Base-by-base conservation (phyloP, 371 early-diverging fungal genomes). In the Apophysomyces ossiformis region DNA sequence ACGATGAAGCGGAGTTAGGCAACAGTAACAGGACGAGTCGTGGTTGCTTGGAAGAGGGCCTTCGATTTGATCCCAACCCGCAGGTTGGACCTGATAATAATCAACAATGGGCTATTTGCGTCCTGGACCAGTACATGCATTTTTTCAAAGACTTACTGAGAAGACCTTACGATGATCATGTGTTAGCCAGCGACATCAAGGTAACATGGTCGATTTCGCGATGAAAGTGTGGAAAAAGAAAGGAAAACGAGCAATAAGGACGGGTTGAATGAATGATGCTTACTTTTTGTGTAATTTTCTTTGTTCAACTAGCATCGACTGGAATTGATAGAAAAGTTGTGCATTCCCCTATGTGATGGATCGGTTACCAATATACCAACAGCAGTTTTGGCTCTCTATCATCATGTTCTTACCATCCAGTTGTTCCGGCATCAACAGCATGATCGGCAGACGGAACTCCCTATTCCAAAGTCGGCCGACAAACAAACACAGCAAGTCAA, bases 31-130 rank as follows among this genome's bases (percentile, higher is more conserved):
- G 37, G 61, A 62, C 46, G 65, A 61, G 32, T 60, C 46, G 61
- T 32, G 50, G 61, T 50, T 32, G 38, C 32, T 12, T 16, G 18
- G 26, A 61, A 18, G 16, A 45, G 18, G 35, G 21, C 6, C 32
- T 38, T 32, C 7, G 13, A 11, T 47, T 38, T 32, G 37, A 35
- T 15, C 37, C 9, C 7, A 36, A 41, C 16, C 26, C 21, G 36
- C 63, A 26, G 18, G 21, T 26, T 44, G 36, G 32, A 36, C 39
- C 37, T 37, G 46, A 45, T 45, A 47, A 37, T 1, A 46, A 58
- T 32, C 68, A 66, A 11, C 59, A 59, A 26, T 72, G 72, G 72
- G 72, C 72, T 7, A 39, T 69, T 6, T 38, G 47, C n/a, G 69
- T 61, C 0, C 38, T 59, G 12, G 64, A 69, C n/a, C 62, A 54